A percentile compares a stretch with the other conserved stretches of the same genome.
phyloP scores from a whole-genome alignment of 129 eudicot genomes.

The Artemisia argyi region DNA sequence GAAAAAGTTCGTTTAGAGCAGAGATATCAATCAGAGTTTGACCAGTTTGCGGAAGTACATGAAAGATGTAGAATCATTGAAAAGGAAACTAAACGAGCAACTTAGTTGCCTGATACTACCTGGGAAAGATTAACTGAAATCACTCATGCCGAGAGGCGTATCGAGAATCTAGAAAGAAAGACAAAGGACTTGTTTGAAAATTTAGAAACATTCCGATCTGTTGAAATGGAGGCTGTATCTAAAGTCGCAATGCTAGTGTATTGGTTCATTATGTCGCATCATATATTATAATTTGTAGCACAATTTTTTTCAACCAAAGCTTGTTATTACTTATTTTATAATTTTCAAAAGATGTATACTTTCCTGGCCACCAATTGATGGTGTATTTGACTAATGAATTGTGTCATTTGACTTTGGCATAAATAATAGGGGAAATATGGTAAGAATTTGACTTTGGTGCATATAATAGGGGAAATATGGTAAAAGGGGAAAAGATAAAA shows the following conservation, averaged over 20 bases:
- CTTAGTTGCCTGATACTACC: slow-evolving; percentile 83
- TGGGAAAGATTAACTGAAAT: slow-evolving; percentile 57
- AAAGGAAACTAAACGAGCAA: slow-evolving; percentile 80
- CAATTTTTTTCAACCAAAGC: too few species aligned
- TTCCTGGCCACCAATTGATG: too few species aligned
- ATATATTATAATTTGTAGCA: too few species aligned
- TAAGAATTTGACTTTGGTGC: too few species aligned
- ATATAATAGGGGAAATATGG: too few species aligned
- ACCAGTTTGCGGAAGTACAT: slow-evolving; percentile 77
- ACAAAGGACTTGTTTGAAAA: slow-evolving; percentile 57
- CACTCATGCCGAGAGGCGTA: slow-evolving; percentile 71
- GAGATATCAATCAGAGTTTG: slow-evolving; percentile 68
- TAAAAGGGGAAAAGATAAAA: too few species aligned
- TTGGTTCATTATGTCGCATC: too few species aligned
- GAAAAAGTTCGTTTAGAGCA: slow-evolving; percentile 38
- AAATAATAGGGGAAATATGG: too few species aligned
- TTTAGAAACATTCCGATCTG: slow-evolving; percentile 45
- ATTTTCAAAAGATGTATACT: too few species aligned
- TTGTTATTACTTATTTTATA: too few species aligned
- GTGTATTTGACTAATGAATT: too few species aligned
- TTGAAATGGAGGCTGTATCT: slow-evolving; percentile 75
- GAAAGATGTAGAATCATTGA: slow-evolving; percentile 77
- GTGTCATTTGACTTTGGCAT: too few species aligned
- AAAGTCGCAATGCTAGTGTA: slow-evolving; percentile 65
- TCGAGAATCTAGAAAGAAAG: slow-evolving; percentile 74